Percentiles rank a stretch among this genome's conserved stretches.
Evolutionary conservation across 345 rosid genomes (phyloP).

Genomic region (Citrus mangshanensis): DNA sequence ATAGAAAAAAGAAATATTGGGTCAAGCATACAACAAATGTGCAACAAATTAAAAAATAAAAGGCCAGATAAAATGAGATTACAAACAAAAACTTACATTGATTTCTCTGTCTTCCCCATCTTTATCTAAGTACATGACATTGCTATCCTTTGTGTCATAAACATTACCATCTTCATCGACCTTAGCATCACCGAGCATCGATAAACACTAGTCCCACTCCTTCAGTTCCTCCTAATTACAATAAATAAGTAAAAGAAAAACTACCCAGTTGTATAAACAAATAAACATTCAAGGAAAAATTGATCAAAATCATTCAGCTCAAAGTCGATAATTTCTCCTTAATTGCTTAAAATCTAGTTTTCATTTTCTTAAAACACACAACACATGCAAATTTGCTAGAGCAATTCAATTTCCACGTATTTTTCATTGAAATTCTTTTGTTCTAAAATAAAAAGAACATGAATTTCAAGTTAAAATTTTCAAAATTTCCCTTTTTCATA

Average conservation of each 20-base stretch:
- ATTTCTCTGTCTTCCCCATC: too few relatives aligned
- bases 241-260: not conserved
- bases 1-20: slow-evolving; percentile 3
- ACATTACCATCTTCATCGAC: too few relatives aligned
- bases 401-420: not conserved
- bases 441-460: too few relatives aligned
- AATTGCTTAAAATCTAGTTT: not conserved
- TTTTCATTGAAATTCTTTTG: too few relatives aligned
- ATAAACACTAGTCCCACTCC: too few relatives aligned
- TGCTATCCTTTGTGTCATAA: too few relatives aligned
- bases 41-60: not conserved
- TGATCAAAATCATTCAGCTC: not conserved
- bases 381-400: not conserved
- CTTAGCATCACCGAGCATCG: too few relatives aligned
- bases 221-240: too few relatives aligned
- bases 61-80: not conserved
- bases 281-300: not conserved
- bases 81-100: too few relatives aligned
- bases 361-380: not conserved
- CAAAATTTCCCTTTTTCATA: too few relatives aligned
- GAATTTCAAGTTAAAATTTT: too few relatives aligned
- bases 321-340: not conserved
- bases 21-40: not conserved
- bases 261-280: not conserved
- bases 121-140: too few relatives aligned